Base-by-base conservation (phyloP, 805 yeast genomes). In the Isabelozyma pseudorhagii region DNA sequence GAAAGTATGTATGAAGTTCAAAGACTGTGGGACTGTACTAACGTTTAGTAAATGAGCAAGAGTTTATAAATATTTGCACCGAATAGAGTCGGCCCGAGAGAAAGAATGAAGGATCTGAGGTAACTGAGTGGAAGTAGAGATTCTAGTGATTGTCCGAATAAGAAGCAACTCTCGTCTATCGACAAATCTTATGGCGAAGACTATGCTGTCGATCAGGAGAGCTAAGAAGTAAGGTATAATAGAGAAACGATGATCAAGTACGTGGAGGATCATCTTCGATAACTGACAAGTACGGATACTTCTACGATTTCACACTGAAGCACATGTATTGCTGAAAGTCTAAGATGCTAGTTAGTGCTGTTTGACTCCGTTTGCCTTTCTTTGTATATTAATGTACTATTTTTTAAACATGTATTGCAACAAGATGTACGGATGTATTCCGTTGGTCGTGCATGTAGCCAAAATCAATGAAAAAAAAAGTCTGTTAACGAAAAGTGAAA, bases 41-140 rank as follows among this genome's bases (percentile, higher is more conserved):
- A 68, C 74, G 31, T 45, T 7, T 62, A 75, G 78, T 91, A 56
- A 86, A 86, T 61, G 96, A 89, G 62, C 89, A 89, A 54, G 97
- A 92, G 69, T 91, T 92, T 62, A 88, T 90, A 52, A 87, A 87
- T 50, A 89, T 91, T 40, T 90, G 97, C 66, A 83, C 89, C 15
- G 96, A 90, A 59, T 71, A 58, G n/a, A 7, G 38, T 44, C 4
- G 25, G 25, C 25, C 25, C 25, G 6, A 13, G 36, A 31, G 36
- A 31, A 31, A 8, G n/a, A 31, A 8, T 8, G 8, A 31, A 8
- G 36, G 36, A 13, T 5, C 36, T 31, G n/a, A 31, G 4, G 4
- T 31, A 8, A 8, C 5, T 4, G 36, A 31, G 36, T 31, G n/a
- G 3, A 4, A 6, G 21, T 21, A 21, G 25, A 21, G 25, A 21